Conservation (phyloP, 345 rosid species). For the Hevea brasiliensis region DNA sequence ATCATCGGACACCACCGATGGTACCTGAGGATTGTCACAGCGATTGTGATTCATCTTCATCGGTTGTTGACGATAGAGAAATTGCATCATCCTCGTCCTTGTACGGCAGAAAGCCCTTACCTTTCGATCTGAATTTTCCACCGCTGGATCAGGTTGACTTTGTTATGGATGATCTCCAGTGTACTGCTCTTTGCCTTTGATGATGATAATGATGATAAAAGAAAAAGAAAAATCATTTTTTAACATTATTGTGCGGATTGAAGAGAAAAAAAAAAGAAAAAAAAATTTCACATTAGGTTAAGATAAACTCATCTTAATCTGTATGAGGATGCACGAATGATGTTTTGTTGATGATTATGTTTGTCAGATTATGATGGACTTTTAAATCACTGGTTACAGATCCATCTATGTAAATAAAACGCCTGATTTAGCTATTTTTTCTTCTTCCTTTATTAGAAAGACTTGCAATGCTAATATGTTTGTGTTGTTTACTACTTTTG, state of each 20-base stretch:
- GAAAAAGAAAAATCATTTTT: not conserved
- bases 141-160: slow-evolving; percentile 71
- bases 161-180: slow-evolving; percentile 64
- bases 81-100: slow-evolving; percentile 48
- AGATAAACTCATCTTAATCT: not conserved
- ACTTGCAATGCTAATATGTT: too few relatives aligned
- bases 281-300: not conserved
- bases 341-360: too few relatives aligned
- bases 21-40: slow-evolving; percentile 85
- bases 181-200: slow-evolving; percentile 87
- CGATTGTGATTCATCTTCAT: slow-evolving; percentile 92
- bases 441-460: too few relatives aligned
- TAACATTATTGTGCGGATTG: not conserved
- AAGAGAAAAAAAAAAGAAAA: not conserved
- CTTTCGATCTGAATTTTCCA: slow-evolving; percentile 88
- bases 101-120: slow-evolving; percentile 28
- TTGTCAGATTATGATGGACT: too few relatives aligned
- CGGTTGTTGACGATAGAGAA: slow-evolving; percentile 67
- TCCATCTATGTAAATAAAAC: too few relatives aligned
- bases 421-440: too few relatives aligned
- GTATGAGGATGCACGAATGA: not conserved
- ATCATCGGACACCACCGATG: slow-evolving; percentile 58
- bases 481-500: too few relatives aligned
- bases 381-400: too few relatives aligned
- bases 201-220: not conserved